Percentiles rank a stretch among this genome's conserved stretches.
Evolutionary conservation across 2,329 filamentous ascomycete genomes (phyloP).

Genomic region (Talaromyces sp.): DNA sequence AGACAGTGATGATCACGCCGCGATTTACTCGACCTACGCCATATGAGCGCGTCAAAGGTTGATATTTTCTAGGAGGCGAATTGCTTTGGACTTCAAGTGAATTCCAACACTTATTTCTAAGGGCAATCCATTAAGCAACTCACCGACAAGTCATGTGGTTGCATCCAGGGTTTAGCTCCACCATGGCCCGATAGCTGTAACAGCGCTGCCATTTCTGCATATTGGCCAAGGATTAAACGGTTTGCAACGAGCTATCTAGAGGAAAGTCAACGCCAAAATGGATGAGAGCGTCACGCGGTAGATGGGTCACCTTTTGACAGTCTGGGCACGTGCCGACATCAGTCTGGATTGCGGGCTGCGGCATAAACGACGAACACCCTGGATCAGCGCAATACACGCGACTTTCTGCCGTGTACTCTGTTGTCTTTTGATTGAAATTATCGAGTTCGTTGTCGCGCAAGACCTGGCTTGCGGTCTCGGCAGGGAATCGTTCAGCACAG

Average conservation of each 20-base stretch:
- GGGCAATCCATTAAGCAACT: background rate
- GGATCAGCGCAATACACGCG: constrained; percentile 23
- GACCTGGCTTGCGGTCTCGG: constrained; percentile 11
- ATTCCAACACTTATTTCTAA: background rate
- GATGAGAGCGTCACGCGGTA: constrained; percentile 19
- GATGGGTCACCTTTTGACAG: constrained; percentile 20
- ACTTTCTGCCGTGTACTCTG: constrained; percentile 20
- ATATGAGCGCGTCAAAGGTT: too few relatives aligned
- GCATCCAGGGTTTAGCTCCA: background rate
- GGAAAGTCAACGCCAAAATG: constrained; percentile 23
- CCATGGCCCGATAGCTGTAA: background rate
- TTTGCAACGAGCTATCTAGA: constrained; percentile 17
- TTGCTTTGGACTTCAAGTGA: too few relatives aligned
- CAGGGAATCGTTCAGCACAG: constrained; percentile 17
- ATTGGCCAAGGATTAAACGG: background rate
- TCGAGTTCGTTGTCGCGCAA: constrained; percentile 19
- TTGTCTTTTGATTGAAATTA: constrained; percentile 16
- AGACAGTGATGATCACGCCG: background rate
- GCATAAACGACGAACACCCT: constrained; percentile 24
- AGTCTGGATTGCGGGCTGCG: constrained; percentile 7
- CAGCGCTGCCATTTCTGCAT: constrained; percentile 1
- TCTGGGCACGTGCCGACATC: constrained; percentile 15
- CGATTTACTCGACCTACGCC: background rate
- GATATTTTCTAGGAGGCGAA: too few relatives aligned
- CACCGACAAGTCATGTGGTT: constrained; percentile 14